Percentiles rank a stretch among this genome's conserved stretches.
These are phyloP conservation scores for Pseudogymnoascus sp. DNA, from an alignment of 2,329 filamentous ascomycete genomes.

Conservation along the genomic window DNA sequence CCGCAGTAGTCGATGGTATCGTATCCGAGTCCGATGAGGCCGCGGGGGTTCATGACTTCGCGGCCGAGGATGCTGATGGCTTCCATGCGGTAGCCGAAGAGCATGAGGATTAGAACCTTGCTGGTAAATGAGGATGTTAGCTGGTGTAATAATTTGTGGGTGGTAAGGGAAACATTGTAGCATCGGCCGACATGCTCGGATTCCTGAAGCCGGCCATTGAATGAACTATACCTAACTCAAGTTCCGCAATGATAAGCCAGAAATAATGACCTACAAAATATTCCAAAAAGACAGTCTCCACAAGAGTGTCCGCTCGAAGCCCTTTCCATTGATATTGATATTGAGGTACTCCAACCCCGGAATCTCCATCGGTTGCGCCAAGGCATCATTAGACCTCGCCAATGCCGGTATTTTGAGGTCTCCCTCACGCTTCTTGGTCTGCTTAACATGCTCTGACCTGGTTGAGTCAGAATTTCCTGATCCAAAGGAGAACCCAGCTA, in stretches of 20 bases:
- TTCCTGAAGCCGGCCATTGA: not conserved
- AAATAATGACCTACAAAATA: conserved; percentile 41
- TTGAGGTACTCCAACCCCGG: conserved; percentile 53
- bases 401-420: conserved; percentile 36
- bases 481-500: not conserved
- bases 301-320: conserved; percentile 60
- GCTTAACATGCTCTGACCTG: conserved; percentile 56
- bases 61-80: conserved; percentile 62
- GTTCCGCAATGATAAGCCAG: not conserved
- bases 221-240: not conserved
- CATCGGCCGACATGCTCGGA: not conserved
- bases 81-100: conserved; percentile 56
- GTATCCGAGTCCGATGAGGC: conserved; percentile 60
- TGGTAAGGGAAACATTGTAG: not conserved
- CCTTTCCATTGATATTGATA: conserved; percentile 63
- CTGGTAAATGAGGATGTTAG: conserved; percentile 25
- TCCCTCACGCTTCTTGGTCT: conserved; percentile 50
- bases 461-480: conserved; percentile 36
- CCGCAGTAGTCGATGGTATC: conserved; percentile 62
- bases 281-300: conserved; percentile 59
- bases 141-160: not conserved
- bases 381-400: conserved; percentile 40
- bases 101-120: conserved; percentile 53
- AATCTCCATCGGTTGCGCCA: conserved; percentile 51
- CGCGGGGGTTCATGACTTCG: conserved; percentile 63